These are phyloP conservation scores for Amylocarpus encephaloides DNA, from an alignment of 2,329 filamentous ascomycete species.

Conservation along the genomic window DNA sequence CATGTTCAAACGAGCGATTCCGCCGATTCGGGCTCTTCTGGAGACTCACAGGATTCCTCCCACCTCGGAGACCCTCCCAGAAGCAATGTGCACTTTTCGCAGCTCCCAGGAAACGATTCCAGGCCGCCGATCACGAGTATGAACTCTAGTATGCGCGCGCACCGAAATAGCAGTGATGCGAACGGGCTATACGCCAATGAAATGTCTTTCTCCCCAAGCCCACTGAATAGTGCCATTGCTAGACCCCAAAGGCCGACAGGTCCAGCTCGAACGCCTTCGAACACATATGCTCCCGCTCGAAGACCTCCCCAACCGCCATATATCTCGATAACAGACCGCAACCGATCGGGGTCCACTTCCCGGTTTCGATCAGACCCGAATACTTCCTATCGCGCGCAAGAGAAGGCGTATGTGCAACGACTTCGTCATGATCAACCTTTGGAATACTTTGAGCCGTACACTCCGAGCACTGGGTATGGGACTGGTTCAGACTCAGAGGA, in stretches of 20 bases:
- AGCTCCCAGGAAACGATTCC: slow-evolving; percentile 21
- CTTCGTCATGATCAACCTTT: slow-evolving; percentile 68
- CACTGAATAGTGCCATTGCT: slow-evolving; percentile 42
- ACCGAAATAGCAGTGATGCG: slow-evolving; percentile 36
- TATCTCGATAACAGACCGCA: slow-evolving; percentile 36
- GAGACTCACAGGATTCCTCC: slow-evolving; percentile 28
- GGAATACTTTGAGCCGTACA: slow-evolving; percentile 53
- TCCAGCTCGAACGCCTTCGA: slow-evolving; percentile 68
- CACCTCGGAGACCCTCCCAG: slow-evolving; percentile 14
- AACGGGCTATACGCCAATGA: slow-evolving; percentile 19
- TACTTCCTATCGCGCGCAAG: slow-evolving; percentile 73
- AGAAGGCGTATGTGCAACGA: slow-evolving; percentile 90
- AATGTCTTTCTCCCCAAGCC: slow-evolving; percentile 19
- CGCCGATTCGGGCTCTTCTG: slow-evolving; percentile 42
- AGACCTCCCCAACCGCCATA: slow-evolving; percentile 45
- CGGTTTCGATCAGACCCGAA: slow-evolving; percentile 58
- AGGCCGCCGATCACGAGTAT: slow-evolving; percentile 24
- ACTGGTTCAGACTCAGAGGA: slow-evolving; percentile 82
- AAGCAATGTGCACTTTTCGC: slow-evolving; percentile 16
- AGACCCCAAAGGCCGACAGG: slow-evolving; percentile 61
- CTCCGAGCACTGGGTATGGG: slow-evolving; percentile 57
- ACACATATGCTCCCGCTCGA: slow-evolving; percentile 65
- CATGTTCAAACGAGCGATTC: slow-evolving; percentile 36
- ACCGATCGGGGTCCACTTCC: slow-evolving; percentile 51
- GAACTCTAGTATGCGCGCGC: slow-evolving; percentile 34